Evolutionary conservation across 2,329 filamentous ascomycete genomes (phyloP).

Genomic region (Rugonectria rugulosa): DNA sequence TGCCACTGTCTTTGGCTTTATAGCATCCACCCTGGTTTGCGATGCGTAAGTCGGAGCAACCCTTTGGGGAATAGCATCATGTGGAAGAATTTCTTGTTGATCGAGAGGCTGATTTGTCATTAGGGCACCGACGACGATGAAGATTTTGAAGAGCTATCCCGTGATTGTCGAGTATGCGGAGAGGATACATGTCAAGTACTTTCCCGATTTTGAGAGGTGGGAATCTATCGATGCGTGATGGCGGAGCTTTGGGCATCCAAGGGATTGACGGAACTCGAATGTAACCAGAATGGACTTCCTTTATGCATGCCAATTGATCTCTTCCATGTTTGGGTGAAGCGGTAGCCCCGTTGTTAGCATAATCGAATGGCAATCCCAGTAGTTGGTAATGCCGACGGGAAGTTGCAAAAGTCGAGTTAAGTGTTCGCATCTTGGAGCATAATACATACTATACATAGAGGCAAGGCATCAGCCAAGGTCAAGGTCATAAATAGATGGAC

Average conservation of each 20-base stretch:
- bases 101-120: background rate
- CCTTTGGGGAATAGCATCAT: background rate
- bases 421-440: too few relatives aligned
- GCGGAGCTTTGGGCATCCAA: background rate
- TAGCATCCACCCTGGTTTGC: constrained; percentile 59
- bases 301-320: too few relatives aligned
- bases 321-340: too few relatives aligned
- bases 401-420: too few relatives aligned
- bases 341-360: too few relatives aligned
- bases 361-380: too few relatives aligned
- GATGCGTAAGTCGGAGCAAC: constrained; percentile 55
- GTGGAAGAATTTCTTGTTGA: background rate
- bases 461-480: too few relatives aligned
- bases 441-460: too few relatives aligned
- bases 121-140: constrained; percentile 56
- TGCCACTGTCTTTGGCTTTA: constrained; percentile 64
- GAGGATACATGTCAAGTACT: constrained; percentile 63
- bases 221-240: constrained; percentile 8
- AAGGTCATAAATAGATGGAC: too few relatives aligned
- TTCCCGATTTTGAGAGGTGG: constrained; percentile 63
- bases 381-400: too few relatives aligned
- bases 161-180: constrained; percentile 62
- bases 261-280: too few relatives aligned
- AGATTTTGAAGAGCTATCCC: constrained; percentile 55
- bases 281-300: too few relatives aligned